phyloP scores from a whole-genome alignment of 345 rosid genomes.

The Mallotus nudiflorus region DNA sequence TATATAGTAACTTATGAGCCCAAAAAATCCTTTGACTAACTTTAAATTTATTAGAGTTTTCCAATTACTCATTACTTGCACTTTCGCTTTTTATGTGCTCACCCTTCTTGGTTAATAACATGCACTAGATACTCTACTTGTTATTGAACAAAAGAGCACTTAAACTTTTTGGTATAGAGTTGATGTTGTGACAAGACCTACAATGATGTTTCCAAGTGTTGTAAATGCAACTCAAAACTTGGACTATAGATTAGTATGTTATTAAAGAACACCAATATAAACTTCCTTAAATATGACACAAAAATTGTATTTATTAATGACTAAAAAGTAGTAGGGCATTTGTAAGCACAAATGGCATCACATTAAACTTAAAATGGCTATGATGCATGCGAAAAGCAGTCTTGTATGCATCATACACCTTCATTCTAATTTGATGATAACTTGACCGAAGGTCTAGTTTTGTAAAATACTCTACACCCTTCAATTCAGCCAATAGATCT shows the following conservation, averaged over 20 bases:
- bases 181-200: neutral
- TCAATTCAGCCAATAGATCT: too few relatives aligned
- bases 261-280: neutral
- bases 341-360: neutral
- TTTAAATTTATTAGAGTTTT: too few relatives aligned
- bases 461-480: too few relatives aligned
- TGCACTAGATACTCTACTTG: neutral
- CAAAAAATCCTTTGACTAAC: neutral
- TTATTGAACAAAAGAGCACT: neutral
- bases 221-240: neutral
- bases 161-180: neutral
- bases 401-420: rapidly evolving
- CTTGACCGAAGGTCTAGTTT: neutral
- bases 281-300: neutral
- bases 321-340: neutral
- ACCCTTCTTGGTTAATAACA: neutral
- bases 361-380: neutral
- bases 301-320: neutral
- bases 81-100: too few relatives aligned
- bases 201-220: neutral
- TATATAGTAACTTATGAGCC: neutral
- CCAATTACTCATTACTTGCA: too few relatives aligned
- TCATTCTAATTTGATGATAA: neutral
- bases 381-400: neutral
- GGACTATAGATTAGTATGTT: neutral